phyloP scores from a whole-genome alignment of 2,329 filamentous ascomycete genomes.

The Cryoendolithus antarcticus region DNA sequence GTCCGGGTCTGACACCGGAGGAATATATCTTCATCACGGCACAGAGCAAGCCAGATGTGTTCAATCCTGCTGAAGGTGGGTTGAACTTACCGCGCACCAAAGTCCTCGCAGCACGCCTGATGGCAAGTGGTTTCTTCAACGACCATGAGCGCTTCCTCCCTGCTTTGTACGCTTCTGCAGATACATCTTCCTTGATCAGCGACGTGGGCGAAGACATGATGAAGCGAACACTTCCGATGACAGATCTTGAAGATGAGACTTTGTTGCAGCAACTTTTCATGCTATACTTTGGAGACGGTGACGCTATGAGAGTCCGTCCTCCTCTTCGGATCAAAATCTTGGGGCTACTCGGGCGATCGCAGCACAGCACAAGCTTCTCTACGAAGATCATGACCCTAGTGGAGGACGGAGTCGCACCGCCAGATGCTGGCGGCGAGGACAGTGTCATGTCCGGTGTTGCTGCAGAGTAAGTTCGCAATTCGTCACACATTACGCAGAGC shows the following conservation, averaged over 20 bases:
- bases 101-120: slow-evolving; percentile 53
- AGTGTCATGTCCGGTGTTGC: slow-evolving; percentile 18
- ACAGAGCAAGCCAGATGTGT: slow-evolving; percentile 55
- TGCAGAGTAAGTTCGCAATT: slow-evolving; percentile 12
- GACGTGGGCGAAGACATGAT: slow-evolving; percentile 81
- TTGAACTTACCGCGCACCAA: slow-evolving; percentile 60
- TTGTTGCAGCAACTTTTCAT: slow-evolving; percentile 56
- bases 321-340: slow-evolving; percentile 69
- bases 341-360: slow-evolving; percentile 62
- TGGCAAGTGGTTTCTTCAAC: slow-evolving; percentile 75
- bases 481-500: background rate
- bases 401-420: slow-evolving; percentile 47
- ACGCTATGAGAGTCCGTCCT: slow-evolving; percentile 41
- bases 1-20: slow-evolving; percentile 50
- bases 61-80: slow-evolving; percentile 50
- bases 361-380: slow-evolving; percentile 56
- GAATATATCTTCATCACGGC: slow-evolving; percentile 59
- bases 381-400: slow-evolving; percentile 58
- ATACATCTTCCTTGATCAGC: slow-evolving; percentile 67
- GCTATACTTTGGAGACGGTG: slow-evolving; percentile 51
- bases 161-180: slow-evolving; percentile 70
- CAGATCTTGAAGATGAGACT: slow-evolving; percentile 57
- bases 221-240: slow-evolving; percentile 57
- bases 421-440: slow-evolving; percentile 18
- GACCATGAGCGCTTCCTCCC: slow-evolving; percentile 76